Base-by-base conservation (phyloP, 495 filamentous ascomycete species). In the Talaromyces thailandensis region DNA sequence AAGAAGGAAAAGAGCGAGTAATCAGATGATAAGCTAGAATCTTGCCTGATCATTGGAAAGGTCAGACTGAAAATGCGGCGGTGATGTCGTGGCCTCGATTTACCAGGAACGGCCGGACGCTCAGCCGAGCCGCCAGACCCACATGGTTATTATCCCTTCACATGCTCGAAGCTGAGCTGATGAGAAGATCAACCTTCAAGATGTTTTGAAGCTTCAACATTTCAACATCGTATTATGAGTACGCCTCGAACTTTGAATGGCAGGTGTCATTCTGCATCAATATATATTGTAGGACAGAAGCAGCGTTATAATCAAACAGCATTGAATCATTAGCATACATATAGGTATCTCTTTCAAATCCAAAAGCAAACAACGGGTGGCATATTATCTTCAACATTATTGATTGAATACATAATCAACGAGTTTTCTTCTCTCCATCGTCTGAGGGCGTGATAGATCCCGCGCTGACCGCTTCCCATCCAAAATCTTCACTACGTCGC, bases 401-500 rank as follows among this genome's bases (percentile, higher is more conserved):
- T n/a, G 7, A 31, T 1, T 21, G 23, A 35, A 35, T 23, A 21
- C 16, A 23, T 23, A 7, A 18, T 48, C 24, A 61, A 12, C 51
- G 23, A 66, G 78, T 68, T 60, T 81, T 79, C 61, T 71, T 72
- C 62, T 73, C 75, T 61, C 64, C 65, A 63, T 78, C 79, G 29
- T 77, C 73, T 37, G 74, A 73, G 6, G 80, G 79, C 11, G 79
- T 81, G 29, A 69, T 67, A 29, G 75, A 70, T 5, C 73, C 79
- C 35, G 75, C 73, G 60, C 73, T 76, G 26, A 71, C 77, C 66
- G 75, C 76, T 57, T 81, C 78, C 77, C 76, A 74, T 73, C 79
- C 70, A 63, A 77, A 69, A 69, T 80, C 76, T 64, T 79, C 76
- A 56, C 86, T 89, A 70, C 86, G 87, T 64, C 87, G 81, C 61